Evolutionary conservation across 1,139 yeast species (phyloP).

Genomic region (Yamadazyma kanchanaburiensis): DNA sequence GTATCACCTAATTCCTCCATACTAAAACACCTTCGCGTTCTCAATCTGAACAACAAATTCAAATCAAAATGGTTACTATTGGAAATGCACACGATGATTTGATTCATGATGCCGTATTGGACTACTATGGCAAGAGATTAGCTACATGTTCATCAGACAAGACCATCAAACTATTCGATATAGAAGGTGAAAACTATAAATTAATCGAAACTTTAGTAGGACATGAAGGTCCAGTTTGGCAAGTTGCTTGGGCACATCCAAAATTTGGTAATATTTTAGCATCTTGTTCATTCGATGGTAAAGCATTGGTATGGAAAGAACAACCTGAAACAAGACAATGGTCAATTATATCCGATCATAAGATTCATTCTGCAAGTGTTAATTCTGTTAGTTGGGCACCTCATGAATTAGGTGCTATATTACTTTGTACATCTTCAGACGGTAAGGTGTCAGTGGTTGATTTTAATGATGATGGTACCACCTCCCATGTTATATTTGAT

Average conservation of each 20-base stretch:
- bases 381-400: constrained; percentile 98
- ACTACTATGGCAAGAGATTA: constrained; percentile 90
- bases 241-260: constrained; percentile 98
- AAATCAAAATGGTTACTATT: constrained; percentile 55
- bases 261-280: constrained; percentile 95
- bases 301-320: constrained; percentile 92
- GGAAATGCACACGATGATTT: constrained; percentile 84
- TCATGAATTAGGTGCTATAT: constrained; percentile 89
- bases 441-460: constrained; percentile 90
- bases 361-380: constrained; percentile 89
- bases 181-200: constrained; percentile 74
- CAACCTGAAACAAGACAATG: constrained; percentile 75
- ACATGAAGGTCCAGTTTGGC: constrained; percentile 99
- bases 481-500: constrained; percentile 58
- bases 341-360: constrained; percentile 85
- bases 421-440: constrained; percentile 89
- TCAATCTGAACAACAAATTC: constrained; percentile 3
- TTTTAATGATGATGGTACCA: constrained; percentile 86
- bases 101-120: constrained; percentile 95
- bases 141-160: constrained; percentile 97
- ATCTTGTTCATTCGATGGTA: constrained; percentile 93
- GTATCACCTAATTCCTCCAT: constrained; percentile 14
- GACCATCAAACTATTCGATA: constrained; percentile 87
- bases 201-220: constrained; percentile 78
- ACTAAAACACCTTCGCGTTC: not conserved